Evolutionary conservation across 2,329 filamentous ascomycete species (phyloP).

Genomic region (Venturia oleaginea): DNA sequence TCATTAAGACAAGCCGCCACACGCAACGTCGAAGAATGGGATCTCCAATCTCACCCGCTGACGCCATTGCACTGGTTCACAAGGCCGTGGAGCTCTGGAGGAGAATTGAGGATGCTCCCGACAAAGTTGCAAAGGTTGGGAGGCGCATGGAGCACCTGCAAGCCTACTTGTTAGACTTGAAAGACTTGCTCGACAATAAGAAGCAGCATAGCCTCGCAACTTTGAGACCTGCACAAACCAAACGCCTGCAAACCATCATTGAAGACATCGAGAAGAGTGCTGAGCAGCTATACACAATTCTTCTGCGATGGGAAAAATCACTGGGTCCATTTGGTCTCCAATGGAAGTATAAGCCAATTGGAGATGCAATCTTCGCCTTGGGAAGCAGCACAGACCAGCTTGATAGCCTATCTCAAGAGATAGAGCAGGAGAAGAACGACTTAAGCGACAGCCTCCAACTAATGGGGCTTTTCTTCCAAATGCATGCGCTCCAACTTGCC

Average conservation of each 20-base stretch:
- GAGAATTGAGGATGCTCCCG: slow-evolving; percentile 8
- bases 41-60: slow-evolving; percentile 9
- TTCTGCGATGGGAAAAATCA: slow-evolving; percentile 6
- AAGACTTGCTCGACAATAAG: slow-evolving; percentile 6
- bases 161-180: slow-evolving; percentile 5
- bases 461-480: neutral
- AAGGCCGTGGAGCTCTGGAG: slow-evolving; percentile 10
- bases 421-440: slow-evolving; percentile 4
- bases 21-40: neutral
- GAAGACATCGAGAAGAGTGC: slow-evolving; percentile 1
- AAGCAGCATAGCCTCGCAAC: neutral
- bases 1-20: neutral
- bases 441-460: neutral
- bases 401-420: slow-evolving; percentile 1
- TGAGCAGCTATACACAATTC: slow-evolving; percentile 8
- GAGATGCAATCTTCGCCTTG: neutral
- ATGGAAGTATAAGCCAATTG: slow-evolving; percentile 6
- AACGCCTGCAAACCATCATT: slow-evolving; percentile 5
- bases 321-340: slow-evolving; percentile 6
- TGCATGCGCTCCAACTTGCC: neutral
- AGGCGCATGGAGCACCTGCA: slow-evolving; percentile 11
- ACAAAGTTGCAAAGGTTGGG: slow-evolving; percentile 7
- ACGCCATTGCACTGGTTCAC: slow-evolving; percentile 6
- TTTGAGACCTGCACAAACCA: slow-evolving; percentile 3
- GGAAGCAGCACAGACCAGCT: slow-evolving; percentile 9